These are phyloP conservation scores for Platanthera zijinensis DNA, from an alignment of 106 monocot genomes.

Conservation along the genomic window DNA sequence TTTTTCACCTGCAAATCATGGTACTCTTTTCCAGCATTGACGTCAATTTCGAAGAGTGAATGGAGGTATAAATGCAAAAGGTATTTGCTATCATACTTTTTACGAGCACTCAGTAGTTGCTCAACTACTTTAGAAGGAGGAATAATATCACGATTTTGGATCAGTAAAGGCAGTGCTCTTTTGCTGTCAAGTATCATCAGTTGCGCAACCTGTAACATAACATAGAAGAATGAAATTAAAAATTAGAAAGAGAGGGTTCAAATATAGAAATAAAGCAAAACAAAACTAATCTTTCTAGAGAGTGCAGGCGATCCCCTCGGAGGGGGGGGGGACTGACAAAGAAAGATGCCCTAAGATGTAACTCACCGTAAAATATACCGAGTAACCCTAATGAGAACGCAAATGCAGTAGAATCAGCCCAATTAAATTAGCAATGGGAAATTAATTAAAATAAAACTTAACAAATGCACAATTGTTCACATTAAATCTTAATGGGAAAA, in stretches of 20 bases:
- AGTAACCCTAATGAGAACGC: no score
- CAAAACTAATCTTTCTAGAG: no score
- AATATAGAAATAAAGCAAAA: neutral
- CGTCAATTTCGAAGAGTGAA: conserved; percentile 71
- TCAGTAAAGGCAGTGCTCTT: conserved; percentile 63
- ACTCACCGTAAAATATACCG: no score
- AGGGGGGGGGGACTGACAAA: no score
- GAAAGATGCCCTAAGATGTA: no score
- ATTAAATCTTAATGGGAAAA: no score
- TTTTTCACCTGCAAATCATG: conserved; percentile 86
- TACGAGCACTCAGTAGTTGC: conserved; percentile 45
- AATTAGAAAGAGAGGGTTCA: neutral
- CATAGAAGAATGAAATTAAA: conserved; percentile 6
- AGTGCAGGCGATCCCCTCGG: no score
- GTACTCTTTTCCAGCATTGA: conserved; percentile 78
- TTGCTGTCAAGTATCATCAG: conserved; percentile 81
- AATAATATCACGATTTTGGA: conserved; percentile 66
- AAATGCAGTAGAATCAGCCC: no score
- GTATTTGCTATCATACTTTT: conserved; percentile 52
- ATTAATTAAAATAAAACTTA: no score
- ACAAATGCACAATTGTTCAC: no score
- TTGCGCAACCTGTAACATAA: conserved; percentile 59
- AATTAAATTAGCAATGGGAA: no score
- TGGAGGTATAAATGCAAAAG: conserved; percentile 75
- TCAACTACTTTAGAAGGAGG: conserved; percentile 70